Base-by-base conservation (phyloP, 1,284 basidiomycete genomes). In the Sporisorium scitamineum region DNA sequence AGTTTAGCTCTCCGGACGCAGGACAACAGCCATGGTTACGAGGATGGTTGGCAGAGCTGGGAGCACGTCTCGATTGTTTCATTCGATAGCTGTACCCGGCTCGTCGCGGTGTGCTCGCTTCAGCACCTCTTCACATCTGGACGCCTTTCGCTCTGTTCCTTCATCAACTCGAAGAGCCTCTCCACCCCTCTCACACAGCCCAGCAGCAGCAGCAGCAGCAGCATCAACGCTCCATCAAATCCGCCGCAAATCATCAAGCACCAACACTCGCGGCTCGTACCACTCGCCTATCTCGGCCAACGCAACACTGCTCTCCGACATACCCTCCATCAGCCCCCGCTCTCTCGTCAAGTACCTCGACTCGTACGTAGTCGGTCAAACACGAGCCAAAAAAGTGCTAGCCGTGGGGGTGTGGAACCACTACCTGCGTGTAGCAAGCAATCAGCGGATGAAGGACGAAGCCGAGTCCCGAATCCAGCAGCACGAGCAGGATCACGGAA, bases 301-400 rank as follows among this genome's bases (percentile, higher is more conserved):
- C 32, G 13, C 39, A 3, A 64, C 62, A 0, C 16, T 65, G 14
- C 47, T 67, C 7, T 45, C 59, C 3, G 61, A 64, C 27, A 10
- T 70, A 5, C 72, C 72, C 0, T 29, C 60, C 2, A 60, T 70
- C n/a, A 64, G 56, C 44, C 80, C 67, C 34, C 48, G 58, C 10
- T 65, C 95, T 91, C 89, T 97, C 41, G 91, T 91, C n/a, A 89
- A 91, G 81, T 94, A 94, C 85, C 89, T 97, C 31, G 92, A 94
- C 78, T 90, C 93, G 80, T 96, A 92, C 83, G 91, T 97, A n/a
- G 90, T 97, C 14, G 95, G 95, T 2, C 95, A 97, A 85, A 92
- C 93, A 72, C 89, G 89, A 70, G 95, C 95, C 3, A 97, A 97
- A 89, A 94, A 94, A 84, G 92, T 94, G 11, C 89, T 97, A 20